phyloP scores from a whole-genome alignment of 306 rosid species.

The Amphicarpaea edgeworthii region DNA sequence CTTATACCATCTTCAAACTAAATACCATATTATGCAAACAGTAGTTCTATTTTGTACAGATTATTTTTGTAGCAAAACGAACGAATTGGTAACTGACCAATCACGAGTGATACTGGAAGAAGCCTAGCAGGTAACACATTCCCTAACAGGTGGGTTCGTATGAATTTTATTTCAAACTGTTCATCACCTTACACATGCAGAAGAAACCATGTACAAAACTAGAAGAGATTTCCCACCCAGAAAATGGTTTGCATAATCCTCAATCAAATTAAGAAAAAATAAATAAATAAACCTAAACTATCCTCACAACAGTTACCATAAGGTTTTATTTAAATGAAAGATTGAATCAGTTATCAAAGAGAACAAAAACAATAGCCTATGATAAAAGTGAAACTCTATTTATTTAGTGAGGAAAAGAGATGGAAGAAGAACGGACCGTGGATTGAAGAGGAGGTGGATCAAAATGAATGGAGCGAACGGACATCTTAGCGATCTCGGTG shows the following conservation, averaged over 20 bases:
- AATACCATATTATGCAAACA: slow-evolving; percentile 33
- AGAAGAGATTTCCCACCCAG: not conserved
- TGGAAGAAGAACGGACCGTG: slow-evolving; percentile 67
- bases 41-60: not conserved
- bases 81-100: not conserved
- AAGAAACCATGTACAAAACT: not conserved
- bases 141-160: not conserved
- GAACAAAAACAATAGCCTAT: no score
- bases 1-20: slow-evolving; percentile 8
- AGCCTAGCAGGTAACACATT: not conserved
- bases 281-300: not conserved
- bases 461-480: slow-evolving; percentile 78
- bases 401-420: no score
- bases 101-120: no score
- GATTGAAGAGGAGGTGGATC: slow-evolving; percentile 82
- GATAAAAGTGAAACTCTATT: no score
- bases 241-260: slow-evolving; percentile 24
- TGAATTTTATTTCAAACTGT: not conserved
- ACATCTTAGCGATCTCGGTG: slow-evolving; percentile 92
- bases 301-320: no score
- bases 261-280: not conserved
- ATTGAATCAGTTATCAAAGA: no score
- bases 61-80: not conserved
- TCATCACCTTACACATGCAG: not conserved
- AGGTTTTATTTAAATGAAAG: no score